Evolutionary conservation across 2,329 filamentous ascomycete genomes (phyloP).

Genomic region (Trichoderma pleuroti): DNA sequence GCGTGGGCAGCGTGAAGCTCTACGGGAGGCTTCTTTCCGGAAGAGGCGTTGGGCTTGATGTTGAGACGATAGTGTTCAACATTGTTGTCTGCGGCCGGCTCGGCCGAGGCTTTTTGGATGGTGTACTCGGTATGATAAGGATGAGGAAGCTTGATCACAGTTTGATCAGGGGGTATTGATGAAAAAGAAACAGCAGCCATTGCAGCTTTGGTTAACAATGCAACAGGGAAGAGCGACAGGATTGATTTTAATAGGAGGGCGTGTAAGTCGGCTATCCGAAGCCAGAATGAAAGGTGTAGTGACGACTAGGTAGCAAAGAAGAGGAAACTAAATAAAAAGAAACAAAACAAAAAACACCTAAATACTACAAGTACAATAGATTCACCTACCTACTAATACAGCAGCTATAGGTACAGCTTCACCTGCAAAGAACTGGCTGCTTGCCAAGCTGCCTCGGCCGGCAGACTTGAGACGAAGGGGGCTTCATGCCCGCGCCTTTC

Average conservation of each 20-base stretch:
- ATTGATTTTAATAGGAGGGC: not conserved
- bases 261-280: not conserved
- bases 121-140: slow-evolving; percentile 47
- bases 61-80: slow-evolving; percentile 35
- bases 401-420: not conserved
- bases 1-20: slow-evolving; percentile 35
- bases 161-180: slow-evolving; percentile 34
- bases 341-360: not conserved
- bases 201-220: not conserved
- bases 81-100: not conserved
- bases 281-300: not conserved
- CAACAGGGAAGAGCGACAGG: not conserved
- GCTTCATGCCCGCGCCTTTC: not conserved
- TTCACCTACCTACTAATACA: not conserved
- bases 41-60: slow-evolving; percentile 27
- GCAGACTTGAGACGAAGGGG: not conserved
- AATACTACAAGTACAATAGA: not conserved
- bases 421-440: not conserved
- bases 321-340: not conserved
- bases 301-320: not conserved
- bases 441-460: not conserved
- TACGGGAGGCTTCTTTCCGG: slow-evolving; percentile 29
- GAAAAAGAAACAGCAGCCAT: slow-evolving; percentile 29
- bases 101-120: slow-evolving; percentile 32
- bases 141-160: slow-evolving; percentile 47